Evolutionary conservation across 208 protist genomes (phyloP).

Genomic region (Leishmania arabica): DNA sequence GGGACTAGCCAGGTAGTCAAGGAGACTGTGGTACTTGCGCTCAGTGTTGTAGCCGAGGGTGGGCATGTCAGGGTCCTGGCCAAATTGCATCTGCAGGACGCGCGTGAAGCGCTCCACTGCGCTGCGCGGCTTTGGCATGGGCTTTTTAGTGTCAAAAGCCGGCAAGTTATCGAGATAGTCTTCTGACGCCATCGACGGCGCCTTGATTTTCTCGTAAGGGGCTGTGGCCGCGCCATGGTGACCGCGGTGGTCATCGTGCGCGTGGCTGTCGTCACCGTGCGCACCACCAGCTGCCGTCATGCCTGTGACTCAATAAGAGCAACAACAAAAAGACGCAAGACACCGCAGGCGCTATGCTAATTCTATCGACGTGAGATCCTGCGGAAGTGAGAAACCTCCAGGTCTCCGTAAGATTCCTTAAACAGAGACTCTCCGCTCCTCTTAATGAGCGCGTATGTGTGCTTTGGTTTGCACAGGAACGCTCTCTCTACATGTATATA

Average conservation of each 20-base stretch:
- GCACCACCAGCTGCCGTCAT: not conserved
- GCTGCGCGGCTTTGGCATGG: constrained; percentile 41
- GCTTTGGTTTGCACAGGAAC: not conserved
- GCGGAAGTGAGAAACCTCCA: not conserved
- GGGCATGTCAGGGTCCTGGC: constrained; percentile 72
- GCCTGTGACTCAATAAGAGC: not conserved
- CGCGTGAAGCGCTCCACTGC: constrained; percentile 58
- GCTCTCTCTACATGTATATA: too few species aligned
- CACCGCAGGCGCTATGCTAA: not conserved
- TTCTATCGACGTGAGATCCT: not conserved
- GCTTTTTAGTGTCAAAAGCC: constrained; percentile 57
- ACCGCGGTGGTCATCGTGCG: constrained; percentile 17
- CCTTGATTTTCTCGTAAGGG: constrained; percentile 35
- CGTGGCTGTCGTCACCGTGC: constrained; percentile 15
- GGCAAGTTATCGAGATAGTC: constrained; percentile 72
- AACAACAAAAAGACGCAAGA: not conserved
- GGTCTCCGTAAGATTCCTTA: not conserved
- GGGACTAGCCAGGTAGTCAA: constrained; percentile 69
- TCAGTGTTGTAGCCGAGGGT: constrained; percentile 46
- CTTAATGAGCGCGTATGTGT: not conserved
- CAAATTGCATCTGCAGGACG: constrained; percentile 61
- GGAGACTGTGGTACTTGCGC: constrained; percentile 54
- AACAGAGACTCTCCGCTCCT: not conserved
- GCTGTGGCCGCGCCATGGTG: constrained; percentile 5
- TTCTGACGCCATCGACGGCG: constrained; percentile 61